phyloP scores from a whole-genome alignment of 495 filamentous ascomycete species.

The Neurospora sp. region DNA sequence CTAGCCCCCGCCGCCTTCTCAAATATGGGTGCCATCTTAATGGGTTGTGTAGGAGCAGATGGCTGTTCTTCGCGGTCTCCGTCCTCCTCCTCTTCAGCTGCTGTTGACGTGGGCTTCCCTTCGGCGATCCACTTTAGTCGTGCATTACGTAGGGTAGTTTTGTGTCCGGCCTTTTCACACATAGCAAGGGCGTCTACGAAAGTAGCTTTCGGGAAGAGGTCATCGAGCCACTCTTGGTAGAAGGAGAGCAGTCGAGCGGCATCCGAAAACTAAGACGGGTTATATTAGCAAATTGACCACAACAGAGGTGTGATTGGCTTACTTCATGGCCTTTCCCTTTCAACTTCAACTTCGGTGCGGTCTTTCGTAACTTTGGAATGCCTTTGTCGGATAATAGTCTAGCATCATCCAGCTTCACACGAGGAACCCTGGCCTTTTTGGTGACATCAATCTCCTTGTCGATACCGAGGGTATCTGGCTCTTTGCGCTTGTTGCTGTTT shows the following conservation, averaged over 20 bases:
- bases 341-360: constrained; percentile 63
- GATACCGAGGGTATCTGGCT: constrained; percentile 50
- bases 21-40: constrained; percentile 40
- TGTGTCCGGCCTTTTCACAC: constrained; percentile 90
- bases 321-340: constrained; percentile 95
- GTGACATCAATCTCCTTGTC: constrained; percentile 78
- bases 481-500: constrained; percentile 23
- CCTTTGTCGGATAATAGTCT: constrained; percentile 72
- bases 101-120: constrained; percentile 41
- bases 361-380: constrained; percentile 69
- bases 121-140: constrained; percentile 72
- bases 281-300: background rate
- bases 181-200: constrained; percentile 85
- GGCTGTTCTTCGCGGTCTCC: constrained; percentile 18
- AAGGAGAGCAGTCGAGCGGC: constrained; percentile 70
- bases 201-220: constrained; percentile 87
- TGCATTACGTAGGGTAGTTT: constrained; percentile 61
- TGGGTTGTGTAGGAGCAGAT: constrained; percentile 17
- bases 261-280: constrained; percentile 62
- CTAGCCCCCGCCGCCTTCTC: constrained; percentile 17
- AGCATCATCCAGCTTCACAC: constrained; percentile 77
- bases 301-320: background rate
- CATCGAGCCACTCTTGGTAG: constrained; percentile 96
- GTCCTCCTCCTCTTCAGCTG: constrained; percentile 43
- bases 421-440: constrained; percentile 57